These are phyloP conservation scores for Trichoderma sp. DNA, from an alignment of 2,329 filamentous ascomycete genomes.

Conservation along the genomic window DNA sequence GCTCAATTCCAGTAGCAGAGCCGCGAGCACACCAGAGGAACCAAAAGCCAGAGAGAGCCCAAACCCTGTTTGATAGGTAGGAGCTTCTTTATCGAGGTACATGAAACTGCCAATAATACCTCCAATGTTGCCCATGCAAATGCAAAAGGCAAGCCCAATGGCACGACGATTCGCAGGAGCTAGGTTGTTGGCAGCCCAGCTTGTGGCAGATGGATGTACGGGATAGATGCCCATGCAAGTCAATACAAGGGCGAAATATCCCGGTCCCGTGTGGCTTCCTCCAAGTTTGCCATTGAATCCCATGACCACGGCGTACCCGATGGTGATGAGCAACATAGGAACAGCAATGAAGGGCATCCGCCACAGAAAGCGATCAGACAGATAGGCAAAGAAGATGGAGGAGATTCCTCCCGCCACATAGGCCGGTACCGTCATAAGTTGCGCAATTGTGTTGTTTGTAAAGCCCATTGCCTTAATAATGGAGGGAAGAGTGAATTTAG, in stretches of 20 bases:
- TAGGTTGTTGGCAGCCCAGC: slow-evolving; percentile 69
- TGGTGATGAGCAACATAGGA: slow-evolving; percentile 43
- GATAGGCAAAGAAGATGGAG: background rate
- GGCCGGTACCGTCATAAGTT: slow-evolving; percentile 2
- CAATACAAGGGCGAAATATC: slow-evolving; percentile 66
- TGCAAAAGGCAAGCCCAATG: slow-evolving; percentile 38
- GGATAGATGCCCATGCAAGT: slow-evolving; percentile 69
- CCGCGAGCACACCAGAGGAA: slow-evolving; percentile 28
- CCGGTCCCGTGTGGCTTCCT: slow-evolving; percentile 44
- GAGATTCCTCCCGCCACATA: slow-evolving; percentile 3
- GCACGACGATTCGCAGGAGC: slow-evolving; percentile 39
- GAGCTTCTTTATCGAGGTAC: slow-evolving; percentile 35
- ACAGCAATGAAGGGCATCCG: background rate
- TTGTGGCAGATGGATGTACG: slow-evolving; percentile 58
- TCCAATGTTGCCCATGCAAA: slow-evolving; percentile 39
- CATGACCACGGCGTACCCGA: slow-evolving; percentile 58
- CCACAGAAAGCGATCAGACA: slow-evolving; percentile 7
- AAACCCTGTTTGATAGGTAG: slow-evolving; percentile 36
- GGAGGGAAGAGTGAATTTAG: slow-evolving; percentile 21
- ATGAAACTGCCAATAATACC: slow-evolving; percentile 41
- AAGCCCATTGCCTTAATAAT: slow-evolving; percentile 12
- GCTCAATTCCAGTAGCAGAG: slow-evolving; percentile 31
- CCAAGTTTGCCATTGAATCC: slow-evolving; percentile 50
- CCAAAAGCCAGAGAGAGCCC: slow-evolving; percentile 34
- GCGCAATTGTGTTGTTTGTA: slow-evolving; percentile 23